These are phyloP conservation scores for Phlebiopsis flavidoalba DNA, from an alignment of 768 basidiomycete genomes.

Conservation along the genomic window DNA sequence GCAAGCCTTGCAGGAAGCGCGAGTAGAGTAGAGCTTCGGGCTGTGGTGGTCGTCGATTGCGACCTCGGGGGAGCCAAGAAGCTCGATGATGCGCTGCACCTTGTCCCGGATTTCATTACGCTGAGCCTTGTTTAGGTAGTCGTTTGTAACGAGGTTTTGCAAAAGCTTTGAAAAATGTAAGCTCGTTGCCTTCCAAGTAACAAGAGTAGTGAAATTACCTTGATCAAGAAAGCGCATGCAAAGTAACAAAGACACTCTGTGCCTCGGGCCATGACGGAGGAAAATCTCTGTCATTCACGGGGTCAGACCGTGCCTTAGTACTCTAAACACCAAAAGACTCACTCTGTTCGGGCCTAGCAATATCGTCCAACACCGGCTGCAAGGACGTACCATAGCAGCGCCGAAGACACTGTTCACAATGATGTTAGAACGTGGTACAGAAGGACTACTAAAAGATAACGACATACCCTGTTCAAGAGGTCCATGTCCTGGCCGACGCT, in stretches of 20 bases:
- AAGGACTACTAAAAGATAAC: neutral
- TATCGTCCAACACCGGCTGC: conserved; percentile 27
- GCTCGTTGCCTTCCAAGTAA: neutral
- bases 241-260: conserved; percentile 74
- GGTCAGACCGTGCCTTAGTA: neutral
- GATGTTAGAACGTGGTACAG: neutral
- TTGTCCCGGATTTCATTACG: conserved; percentile 56
- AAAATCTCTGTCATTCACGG: conserved; percentile 38
- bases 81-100: conserved; percentile 62
- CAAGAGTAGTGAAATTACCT: conserved; percentile 36
- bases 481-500: conserved; percentile 22
- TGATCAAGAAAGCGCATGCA: conserved; percentile 78
- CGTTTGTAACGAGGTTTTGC: conserved; percentile 68
- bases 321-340: neutral
- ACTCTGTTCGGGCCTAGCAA: conserved; percentile 20
- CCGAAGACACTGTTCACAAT: conserved; percentile 16
- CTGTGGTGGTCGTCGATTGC: conserved; percentile 80
- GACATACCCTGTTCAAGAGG: conserved; percentile 22
- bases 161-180: conserved; percentile 38
- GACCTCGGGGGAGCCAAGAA: conserved; percentile 64
- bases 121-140: conserved; percentile 52
- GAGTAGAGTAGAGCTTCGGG: conserved; percentile 76
- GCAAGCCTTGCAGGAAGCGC: conserved; percentile 68
- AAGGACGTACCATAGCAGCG: conserved; percentile 23
- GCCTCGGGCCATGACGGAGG: conserved; percentile 72